Evolutionary conservation across 2,329 filamentous ascomycete species (phyloP), one percentile per base, ranked within the genome.

Genomic region (Colletotrichum falcatum): DNA sequence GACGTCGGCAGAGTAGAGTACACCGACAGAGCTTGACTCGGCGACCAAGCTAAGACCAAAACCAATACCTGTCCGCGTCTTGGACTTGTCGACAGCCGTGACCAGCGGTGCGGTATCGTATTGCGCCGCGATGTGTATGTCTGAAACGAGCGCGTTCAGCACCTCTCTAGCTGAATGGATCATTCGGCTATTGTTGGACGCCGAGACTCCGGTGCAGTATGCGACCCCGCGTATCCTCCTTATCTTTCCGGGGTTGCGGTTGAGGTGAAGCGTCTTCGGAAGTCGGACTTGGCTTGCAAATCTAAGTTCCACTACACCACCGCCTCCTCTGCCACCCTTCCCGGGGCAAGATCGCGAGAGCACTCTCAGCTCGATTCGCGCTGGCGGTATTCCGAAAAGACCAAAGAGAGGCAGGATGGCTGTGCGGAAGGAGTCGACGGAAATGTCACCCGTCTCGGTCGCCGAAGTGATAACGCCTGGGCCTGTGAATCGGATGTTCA

Each of bases 281-380:
- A 98, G 84, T 46, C 95, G 90, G 16, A 99, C 92, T 82, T 99
- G 96, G 79, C 95, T 95, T 26, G 93, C 94, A 78, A 98, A 98
- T 9, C 95, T 88, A 69, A 99, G 84, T 81, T 98, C 95, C n/a
- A 99, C 95, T 65, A 97, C 89, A 51, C 96, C 96, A 51, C 94
- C 94, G 48, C 95, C 96, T 35, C 94, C 94, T 70, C 88, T 88
- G 2, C 94, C 95, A 55, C 89, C 88, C 0, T 88, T 86, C 0
- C 93, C 93, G 0, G 92, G 88, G 78, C 94, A 96, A 18, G 93
- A 95, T 70, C 96, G 86, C 76, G 88, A 90, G 71, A 98, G 83
- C 7, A 98, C 91, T 39, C 94, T 86, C 55, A 99, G 83, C 82
- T 98, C 96, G 75, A 99, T 92, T 73, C 94, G 90, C 73, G 91